These are phyloP conservation scores for Wickerhamiella lipophila DNA, from an alignment of 805 yeast species.

Conservation along the genomic window DNA sequence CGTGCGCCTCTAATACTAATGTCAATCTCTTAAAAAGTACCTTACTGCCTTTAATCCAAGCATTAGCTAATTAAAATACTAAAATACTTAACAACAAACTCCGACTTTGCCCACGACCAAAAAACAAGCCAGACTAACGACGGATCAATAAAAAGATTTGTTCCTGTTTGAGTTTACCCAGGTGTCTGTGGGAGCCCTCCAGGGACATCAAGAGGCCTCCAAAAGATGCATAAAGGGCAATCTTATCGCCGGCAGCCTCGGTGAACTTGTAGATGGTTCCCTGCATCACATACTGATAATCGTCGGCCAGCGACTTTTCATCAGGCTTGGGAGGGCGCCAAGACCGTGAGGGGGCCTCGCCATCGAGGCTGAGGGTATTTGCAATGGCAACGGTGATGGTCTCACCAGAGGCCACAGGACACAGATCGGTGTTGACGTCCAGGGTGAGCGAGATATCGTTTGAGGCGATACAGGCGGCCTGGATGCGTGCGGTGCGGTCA, in stretches of 20 bases:
- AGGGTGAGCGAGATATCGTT: slow-evolving; percentile 69
- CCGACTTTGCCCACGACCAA: too few species aligned
- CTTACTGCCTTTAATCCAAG: background rate
- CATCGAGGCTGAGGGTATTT: slow-evolving; percentile 50
- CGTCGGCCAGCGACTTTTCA: slow-evolving; percentile 83
- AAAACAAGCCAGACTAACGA: too few species aligned
- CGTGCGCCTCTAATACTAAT: too few species aligned
- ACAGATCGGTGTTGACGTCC: slow-evolving; percentile 83
- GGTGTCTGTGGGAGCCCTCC: slow-evolving; percentile 87
- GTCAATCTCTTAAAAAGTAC: too few species aligned
- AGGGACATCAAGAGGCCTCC: slow-evolving; percentile 90
- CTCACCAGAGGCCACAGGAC: slow-evolving; percentile 67
- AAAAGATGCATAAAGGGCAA: slow-evolving; percentile 82
- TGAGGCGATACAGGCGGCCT: slow-evolving; percentile 75
- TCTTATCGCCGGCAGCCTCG: slow-evolving; percentile 50
- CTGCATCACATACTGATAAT: slow-evolving; percentile 95
- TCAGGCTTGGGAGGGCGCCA: slow-evolving; percentile 79
- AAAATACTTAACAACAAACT: background rate
- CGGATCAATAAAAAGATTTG: slow-evolving; percentile 84
- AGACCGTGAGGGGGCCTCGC: slow-evolving; percentile 42
- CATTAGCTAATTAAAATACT: background rate
- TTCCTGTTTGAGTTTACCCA: slow-evolving; percentile 84
- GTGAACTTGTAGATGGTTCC: slow-evolving; percentile 96
- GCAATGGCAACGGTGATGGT: slow-evolving; percentile 79
- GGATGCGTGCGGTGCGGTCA: slow-evolving; percentile 81